A percentile compares a stretch with the other conserved stretches of the same genome.
Evolutionary conservation across 345 rosid species (phyloP).

Genomic region (Punica granatum): DNA sequence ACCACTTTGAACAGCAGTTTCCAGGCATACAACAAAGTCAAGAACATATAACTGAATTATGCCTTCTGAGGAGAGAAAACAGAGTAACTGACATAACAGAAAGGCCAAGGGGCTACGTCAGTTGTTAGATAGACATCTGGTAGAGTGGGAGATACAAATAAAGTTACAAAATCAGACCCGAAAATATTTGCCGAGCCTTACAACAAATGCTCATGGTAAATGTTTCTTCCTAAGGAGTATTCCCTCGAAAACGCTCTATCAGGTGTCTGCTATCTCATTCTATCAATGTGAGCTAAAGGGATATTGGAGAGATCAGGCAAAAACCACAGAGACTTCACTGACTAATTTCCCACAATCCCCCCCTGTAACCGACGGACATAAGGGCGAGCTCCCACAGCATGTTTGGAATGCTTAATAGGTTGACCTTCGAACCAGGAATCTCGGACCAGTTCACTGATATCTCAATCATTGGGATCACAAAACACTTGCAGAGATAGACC

Average conservation of each 20-base stretch:
- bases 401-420: slow-evolving; percentile 77
- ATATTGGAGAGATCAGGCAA: neutral
- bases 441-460: slow-evolving; percentile 93
- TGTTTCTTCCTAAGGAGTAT: neutral
- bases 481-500: slow-evolving; percentile 82
- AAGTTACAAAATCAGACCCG: neutral
- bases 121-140: neutral
- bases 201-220: neutral
- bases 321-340: slow-evolving; percentile 17
- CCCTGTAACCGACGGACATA: slow-evolving; percentile 85
- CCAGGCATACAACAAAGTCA: neutral
- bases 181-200: neutral
- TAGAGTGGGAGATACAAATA: neutral
- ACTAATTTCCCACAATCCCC: slow-evolving; percentile 63
- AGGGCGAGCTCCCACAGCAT: slow-evolving; percentile 97
- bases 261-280: neutral
- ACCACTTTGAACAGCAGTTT: no score
- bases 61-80: neutral
- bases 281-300: neutral
- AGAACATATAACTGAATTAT: neutral
- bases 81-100: neutral
- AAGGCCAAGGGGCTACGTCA: neutral
- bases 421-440: slow-evolving; percentile 96
- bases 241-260: neutral
- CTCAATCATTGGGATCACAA: slow-evolving; percentile 63